These are phyloP conservation scores for Sphaerulina vaccinii DNA, from an alignment of 2,329 filamentous ascomycete species.

Conservation along the genomic window DNA sequence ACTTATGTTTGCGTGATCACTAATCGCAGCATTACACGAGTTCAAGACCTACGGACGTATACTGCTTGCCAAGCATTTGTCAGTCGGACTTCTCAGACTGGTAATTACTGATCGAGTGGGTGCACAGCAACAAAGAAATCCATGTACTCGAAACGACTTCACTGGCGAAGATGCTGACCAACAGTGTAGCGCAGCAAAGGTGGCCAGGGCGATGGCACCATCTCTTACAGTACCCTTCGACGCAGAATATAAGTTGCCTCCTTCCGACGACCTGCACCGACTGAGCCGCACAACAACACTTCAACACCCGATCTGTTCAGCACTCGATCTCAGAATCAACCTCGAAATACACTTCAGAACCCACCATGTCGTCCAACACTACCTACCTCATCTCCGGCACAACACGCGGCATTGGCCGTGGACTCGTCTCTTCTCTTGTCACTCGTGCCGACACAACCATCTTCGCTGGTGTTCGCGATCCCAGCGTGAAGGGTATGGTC, in stretches of 20 bases:
- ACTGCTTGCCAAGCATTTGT: not conserved
- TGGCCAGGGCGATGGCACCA: too few species aligned
- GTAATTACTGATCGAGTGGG: not conserved
- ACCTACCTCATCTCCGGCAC: constrained; percentile 12
- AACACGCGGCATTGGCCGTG: constrained; percentile 15
- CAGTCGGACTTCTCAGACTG: not conserved
- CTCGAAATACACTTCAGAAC: not conserved
- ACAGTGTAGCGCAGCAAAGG: too few species aligned
- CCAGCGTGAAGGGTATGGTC: not conserved
- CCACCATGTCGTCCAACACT: not conserved
- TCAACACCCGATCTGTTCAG: not conserved
- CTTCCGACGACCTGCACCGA: too few species aligned
- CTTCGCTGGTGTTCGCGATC: constrained; percentile 12
- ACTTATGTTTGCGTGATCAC: too few species aligned
- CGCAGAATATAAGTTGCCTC: too few species aligned
- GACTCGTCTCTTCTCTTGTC: constrained; percentile 9
- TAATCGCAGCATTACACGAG: too few species aligned
- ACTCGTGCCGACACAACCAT: not conserved
- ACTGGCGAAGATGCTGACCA: too few species aligned
- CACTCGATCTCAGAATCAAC: not conserved
- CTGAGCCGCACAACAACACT: too few species aligned
- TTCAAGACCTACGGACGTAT: not conserved
- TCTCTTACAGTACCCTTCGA: too few species aligned
- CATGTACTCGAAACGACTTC: too few species aligned
- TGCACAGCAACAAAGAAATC: not conserved